Percentiles rank a stretch among this genome's conserved stretches.
These are phyloP conservation scores for Metschnikowia borealis DNA, from an alignment of 805 yeast species.

Conservation along the genomic window DNA sequence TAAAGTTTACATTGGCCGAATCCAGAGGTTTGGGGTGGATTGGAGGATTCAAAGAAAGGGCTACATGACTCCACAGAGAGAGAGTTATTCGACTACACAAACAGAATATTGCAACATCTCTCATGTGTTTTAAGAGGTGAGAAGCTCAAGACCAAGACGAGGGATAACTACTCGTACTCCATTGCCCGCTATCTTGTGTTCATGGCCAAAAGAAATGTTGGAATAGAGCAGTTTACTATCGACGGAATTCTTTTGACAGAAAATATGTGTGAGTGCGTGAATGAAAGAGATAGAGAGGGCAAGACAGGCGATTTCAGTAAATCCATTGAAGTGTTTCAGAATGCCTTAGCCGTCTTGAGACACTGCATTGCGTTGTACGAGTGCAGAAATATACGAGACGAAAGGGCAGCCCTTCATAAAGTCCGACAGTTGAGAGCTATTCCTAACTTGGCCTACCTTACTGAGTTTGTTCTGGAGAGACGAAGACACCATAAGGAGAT, in stretches of 20 bases:
- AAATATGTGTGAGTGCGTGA: neutral
- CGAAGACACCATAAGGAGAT: neutral
- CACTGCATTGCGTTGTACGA: neutral
- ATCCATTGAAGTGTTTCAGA: neutral
- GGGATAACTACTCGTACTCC: constrained; percentile 1
- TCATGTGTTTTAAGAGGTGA: neutral
- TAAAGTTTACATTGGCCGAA: neutral
- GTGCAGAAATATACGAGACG: neutral
- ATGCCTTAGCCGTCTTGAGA: neutral
- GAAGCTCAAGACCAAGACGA: neutral
- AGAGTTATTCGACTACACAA: neutral
- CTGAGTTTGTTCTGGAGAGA: neutral
- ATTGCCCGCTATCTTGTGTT: constrained; percentile 3
- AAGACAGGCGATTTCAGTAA: neutral
- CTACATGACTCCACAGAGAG: neutral
- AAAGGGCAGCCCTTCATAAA: neutral
- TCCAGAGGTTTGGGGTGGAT: neutral
- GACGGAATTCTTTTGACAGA: neutral
- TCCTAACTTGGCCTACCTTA: neutral
- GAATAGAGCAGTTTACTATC: neutral
- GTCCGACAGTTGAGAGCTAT: neutral
- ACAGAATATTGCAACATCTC: neutral
- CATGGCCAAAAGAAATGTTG: neutral
- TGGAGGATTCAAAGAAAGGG: neutral
- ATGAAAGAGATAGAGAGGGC: neutral